A percentile compares a stretch with the other conserved stretches of the same genome.
Evolutionary conservation across 495 filamentous ascomycete species (phyloP).

Genomic region (Podospora pseudoanserina): DNA sequence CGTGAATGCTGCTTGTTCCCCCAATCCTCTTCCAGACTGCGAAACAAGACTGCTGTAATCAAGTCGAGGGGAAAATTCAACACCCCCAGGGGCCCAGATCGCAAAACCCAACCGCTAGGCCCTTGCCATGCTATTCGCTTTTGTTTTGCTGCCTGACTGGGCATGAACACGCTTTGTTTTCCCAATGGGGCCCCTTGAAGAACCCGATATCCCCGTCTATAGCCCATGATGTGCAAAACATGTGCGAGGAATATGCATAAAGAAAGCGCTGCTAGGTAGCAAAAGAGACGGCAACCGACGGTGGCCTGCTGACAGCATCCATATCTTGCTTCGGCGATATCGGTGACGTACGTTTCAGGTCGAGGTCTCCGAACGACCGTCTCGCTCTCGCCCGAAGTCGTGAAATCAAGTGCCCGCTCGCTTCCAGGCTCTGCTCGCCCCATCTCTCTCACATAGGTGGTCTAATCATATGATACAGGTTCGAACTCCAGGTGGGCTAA

Average conservation of each 20-base stretch:
- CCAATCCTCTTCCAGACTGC: not conserved
- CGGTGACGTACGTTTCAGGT: not conserved
- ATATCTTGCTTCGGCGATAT: not conserved
- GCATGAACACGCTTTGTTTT: conserved; percentile 10
- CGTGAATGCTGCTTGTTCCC: not conserved
- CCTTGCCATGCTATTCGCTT: not conserved
- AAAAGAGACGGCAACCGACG: not conserved
- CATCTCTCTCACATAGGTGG: not conserved
- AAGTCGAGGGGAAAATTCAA: not conserved
- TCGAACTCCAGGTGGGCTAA: conserved; percentile 5
- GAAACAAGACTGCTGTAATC: not conserved
- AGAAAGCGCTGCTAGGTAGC: conserved; percentile 4
- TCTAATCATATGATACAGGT: conserved; percentile 11
- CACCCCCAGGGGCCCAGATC: not conserved
- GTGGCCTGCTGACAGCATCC: not conserved
- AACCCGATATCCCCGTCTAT: conserved; percentile 26
- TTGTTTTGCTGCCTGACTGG: not conserved
- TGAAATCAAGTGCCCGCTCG: not conserved
- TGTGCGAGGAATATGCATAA: conserved; percentile 4
- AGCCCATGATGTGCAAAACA: conserved; percentile 18
- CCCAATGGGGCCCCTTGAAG: not conserved
- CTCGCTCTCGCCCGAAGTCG: not conserved
- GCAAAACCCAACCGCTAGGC: not conserved
- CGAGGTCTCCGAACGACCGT: not conserved
- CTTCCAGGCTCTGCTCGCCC: not conserved